Conservation (phyloP, 306 rosid species). For the Lablab purpureus region DNA sequence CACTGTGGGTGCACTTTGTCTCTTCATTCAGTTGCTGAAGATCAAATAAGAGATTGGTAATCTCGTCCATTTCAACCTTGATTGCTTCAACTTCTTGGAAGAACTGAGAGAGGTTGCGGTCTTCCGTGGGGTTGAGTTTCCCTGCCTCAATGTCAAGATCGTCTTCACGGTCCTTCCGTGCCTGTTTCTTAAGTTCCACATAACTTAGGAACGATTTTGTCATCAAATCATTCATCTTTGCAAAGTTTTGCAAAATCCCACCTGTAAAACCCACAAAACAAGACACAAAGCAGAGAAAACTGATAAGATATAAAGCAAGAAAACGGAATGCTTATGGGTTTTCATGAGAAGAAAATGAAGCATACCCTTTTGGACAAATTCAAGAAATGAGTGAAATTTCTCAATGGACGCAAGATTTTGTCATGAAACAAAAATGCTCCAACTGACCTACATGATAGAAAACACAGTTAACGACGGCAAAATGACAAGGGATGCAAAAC, state of each 20-base stretch:
- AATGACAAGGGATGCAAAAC: neutral
- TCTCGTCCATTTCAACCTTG: slow-evolving; percentile 88
- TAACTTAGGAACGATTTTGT: slow-evolving; percentile 91
- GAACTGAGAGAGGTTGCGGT: slow-evolving; percentile 79
- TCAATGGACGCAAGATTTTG: slow-evolving; percentile 40
- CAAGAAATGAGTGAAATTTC: slow-evolving; percentile 58
- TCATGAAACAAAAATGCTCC: slow-evolving; percentile 35
- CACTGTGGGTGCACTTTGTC: slow-evolving; percentile 80
- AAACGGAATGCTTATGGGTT: neutral
- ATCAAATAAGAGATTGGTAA: slow-evolving; percentile 87
- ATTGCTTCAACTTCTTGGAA: slow-evolving; percentile 68
- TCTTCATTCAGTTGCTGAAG: slow-evolving; percentile 80
- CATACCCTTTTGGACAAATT: slow-evolving; percentile 55
- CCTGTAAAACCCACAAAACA: slow-evolving; percentile 46
- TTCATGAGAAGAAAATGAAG: slow-evolving; percentile 31
- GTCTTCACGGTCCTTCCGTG: slow-evolving; percentile 63
- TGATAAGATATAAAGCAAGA: slow-evolving; percentile 23
- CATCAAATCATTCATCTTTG: slow-evolving; percentile 94
- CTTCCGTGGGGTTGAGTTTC: slow-evolving; percentile 66
- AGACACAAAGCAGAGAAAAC: neutral
- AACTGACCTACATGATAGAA: slow-evolving; percentile 47
- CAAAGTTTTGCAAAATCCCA: slow-evolving; percentile 49
- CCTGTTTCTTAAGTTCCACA: slow-evolving; percentile 86
- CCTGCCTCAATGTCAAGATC: slow-evolving; percentile 71
- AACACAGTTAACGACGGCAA: slow-evolving; percentile 19